Conservation (phyloP, 2,329 filamentous ascomycete species). For the Pezicula neosporulosa region DNA sequence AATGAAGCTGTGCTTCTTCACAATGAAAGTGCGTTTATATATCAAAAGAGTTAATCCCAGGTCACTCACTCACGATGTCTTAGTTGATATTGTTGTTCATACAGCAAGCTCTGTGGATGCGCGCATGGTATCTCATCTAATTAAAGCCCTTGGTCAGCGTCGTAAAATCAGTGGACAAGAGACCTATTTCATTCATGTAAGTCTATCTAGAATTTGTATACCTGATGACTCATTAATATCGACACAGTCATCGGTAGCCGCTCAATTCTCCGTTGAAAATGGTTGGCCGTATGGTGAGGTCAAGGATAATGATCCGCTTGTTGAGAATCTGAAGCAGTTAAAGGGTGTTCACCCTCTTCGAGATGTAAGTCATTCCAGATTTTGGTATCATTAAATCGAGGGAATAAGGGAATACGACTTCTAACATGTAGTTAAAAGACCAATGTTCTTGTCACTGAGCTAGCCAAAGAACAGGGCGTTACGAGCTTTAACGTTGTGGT, state of each 20-base stretch:
- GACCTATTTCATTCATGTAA: slow-evolving; percentile 32
- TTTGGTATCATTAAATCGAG: neutral
- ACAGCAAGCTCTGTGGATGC: slow-evolving; percentile 29
- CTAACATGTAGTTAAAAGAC: too few species aligned
- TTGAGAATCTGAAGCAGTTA: slow-evolving; percentile 18
- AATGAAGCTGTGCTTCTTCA: slow-evolving; percentile 18
- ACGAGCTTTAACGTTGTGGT: slow-evolving; percentile 19
- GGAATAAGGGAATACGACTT: too few species aligned
- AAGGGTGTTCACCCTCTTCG: slow-evolving; percentile 16
- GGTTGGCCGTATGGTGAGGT: slow-evolving; percentile 18
- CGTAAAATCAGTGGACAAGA: slow-evolving; percentile 22
- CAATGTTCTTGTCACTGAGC: slow-evolving; percentile 14
- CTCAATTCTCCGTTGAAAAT: slow-evolving; percentile 14
- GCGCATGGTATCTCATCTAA: slow-evolving; percentile 22
- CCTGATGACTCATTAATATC: slow-evolving; percentile 6
- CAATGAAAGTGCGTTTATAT: slow-evolving; percentile 13
- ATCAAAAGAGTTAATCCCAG: too few species aligned
- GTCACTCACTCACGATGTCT: slow-evolving; percentile 3
- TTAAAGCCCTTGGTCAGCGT: slow-evolving; percentile 31
- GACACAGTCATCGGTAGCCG: slow-evolving; percentile 16
- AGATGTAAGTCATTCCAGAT: slow-evolving; percentile 12
- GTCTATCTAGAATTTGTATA: slow-evolving; percentile 2
- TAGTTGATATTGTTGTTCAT: slow-evolving; percentile 35
- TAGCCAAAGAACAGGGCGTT: slow-evolving; percentile 15
- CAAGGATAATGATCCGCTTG: slow-evolving; percentile 16